Percentiles rank a stretch among this genome's conserved stretches.
These are phyloP conservation scores for Conticribra weissflogii DNA, from an alignment of 108 stramenopile species.

Conservation along the genomic window DNA sequence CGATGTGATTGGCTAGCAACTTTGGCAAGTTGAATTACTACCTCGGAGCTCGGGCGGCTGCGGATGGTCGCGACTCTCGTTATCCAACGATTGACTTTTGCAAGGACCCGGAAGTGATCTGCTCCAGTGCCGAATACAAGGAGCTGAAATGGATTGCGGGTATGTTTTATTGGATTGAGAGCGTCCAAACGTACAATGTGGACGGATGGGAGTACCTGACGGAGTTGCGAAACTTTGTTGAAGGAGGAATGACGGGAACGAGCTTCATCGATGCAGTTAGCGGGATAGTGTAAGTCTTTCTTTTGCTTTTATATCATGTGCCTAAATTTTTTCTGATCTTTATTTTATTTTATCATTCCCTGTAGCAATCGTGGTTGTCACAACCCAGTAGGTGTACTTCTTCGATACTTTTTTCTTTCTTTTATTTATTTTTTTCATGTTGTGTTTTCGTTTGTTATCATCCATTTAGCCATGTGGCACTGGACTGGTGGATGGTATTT, in stretches of 20 bases:
- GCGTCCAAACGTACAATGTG: constrained; percentile 31
- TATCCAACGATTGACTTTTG: constrained; percentile 28
- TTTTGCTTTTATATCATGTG: neutral
- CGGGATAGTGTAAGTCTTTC: constrained; percentile 24
- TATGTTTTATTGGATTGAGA: constrained; percentile 40
- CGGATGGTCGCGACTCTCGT: constrained; percentile 1
- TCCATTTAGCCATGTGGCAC: neutral
- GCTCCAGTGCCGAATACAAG: constrained; percentile 18
- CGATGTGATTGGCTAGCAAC: too few relatives aligned
- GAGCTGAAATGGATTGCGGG: constrained; percentile 53
- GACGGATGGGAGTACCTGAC: constrained; percentile 36
- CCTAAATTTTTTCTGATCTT: neutral
- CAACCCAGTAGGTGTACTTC: constrained; percentile 10
- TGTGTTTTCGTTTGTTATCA: neutral
- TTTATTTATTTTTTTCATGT: neutral
- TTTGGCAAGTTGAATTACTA: constrained; percentile 38
- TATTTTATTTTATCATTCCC: neutral
- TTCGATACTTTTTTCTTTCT: neutral
- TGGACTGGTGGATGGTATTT: neutral
- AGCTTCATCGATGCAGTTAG: constrained; percentile 28
- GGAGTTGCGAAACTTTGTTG: constrained; percentile 32
- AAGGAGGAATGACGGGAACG: constrained; percentile 23
- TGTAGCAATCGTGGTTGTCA: constrained; percentile 15
- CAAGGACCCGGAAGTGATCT: constrained; percentile 42
- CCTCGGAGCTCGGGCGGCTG: constrained; percentile 15